Evolutionary conservation across 108 stramenopile genomes (phyloP).

Genomic region (Skeletonema marinoi): DNA sequence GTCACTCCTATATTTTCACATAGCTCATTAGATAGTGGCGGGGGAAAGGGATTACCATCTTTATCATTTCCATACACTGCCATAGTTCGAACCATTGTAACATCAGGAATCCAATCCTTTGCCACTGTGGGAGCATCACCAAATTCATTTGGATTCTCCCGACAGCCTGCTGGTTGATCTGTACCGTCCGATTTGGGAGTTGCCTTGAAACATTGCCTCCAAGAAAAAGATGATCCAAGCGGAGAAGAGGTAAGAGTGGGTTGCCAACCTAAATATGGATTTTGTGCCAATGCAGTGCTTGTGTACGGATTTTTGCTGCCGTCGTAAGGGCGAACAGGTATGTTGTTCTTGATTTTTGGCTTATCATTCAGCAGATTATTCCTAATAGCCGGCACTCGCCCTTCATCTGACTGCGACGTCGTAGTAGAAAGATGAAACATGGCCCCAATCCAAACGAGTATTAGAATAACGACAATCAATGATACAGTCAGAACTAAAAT

Average conservation of each 20-base stretch:
- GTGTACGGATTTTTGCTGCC: constrained; percentile 34
- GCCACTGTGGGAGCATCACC: constrained; percentile 12
- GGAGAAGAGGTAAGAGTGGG: constrained; percentile 28
- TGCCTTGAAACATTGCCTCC: constrained; percentile 65
- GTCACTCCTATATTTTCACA: constrained; percentile 59
- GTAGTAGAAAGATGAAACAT: constrained; percentile 27
- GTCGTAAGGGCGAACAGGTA: background rate
- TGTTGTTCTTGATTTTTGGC: background rate
- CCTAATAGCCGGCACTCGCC: background rate
- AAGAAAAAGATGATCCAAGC: constrained; percentile 42
- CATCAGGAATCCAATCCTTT: constrained; percentile 72
- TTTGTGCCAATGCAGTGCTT: constrained; percentile 19
- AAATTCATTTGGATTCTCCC: constrained; percentile 51
- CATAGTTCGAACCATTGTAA: constrained; percentile 72
- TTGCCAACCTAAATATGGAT: constrained; percentile 77
- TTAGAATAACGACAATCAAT: constrained; percentile 8
- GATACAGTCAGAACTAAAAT: constrained; percentile 13
- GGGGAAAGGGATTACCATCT: constrained; percentile 76
- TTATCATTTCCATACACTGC: constrained; percentile 52
- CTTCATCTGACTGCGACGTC: background rate
- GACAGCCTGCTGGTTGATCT: constrained; percentile 42
- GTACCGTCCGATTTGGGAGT: constrained; percentile 37
- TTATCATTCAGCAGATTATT: constrained; percentile 22
- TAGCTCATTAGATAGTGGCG: constrained; percentile 57
- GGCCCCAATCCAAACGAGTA: constrained; percentile 28